Conservation (phyloP, 257 asterid genomes). For the Scutellaria minor region DNA sequence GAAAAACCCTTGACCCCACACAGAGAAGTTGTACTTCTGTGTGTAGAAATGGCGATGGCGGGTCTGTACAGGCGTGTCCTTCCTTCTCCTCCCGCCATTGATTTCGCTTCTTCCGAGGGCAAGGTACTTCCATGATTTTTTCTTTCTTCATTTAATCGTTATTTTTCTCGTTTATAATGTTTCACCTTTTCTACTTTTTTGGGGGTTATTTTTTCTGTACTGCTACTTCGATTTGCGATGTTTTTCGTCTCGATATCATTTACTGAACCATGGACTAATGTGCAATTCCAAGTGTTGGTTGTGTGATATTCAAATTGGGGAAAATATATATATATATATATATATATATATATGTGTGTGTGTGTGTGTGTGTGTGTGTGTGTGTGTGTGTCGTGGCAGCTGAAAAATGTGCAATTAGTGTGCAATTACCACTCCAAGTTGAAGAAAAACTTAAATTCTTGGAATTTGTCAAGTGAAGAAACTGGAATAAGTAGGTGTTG, state of each 20-base stretch:
- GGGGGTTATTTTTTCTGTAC: neutral
- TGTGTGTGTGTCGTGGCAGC: constrained; percentile 2
- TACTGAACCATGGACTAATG: constrained; percentile 14
- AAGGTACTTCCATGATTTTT: constrained; percentile 52
- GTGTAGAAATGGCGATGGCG: constrained; percentile 69
- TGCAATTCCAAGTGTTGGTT: constrained; percentile 7
- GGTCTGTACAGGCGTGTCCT: constrained; percentile 83
- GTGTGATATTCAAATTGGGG: constrained; percentile 16
- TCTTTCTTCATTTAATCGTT: neutral
- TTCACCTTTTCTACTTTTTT: constrained; percentile 11
- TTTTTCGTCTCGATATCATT: neutral
- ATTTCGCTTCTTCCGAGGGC: constrained; percentile 88
- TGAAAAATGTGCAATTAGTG: neutral
- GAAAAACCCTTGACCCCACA: constrained; percentile 31
- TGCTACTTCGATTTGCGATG: neutral
- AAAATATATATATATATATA: neutral
- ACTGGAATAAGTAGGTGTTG: neutral
- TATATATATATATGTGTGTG: too few species aligned
- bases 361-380: too few species aligned
- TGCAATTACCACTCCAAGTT: neutral
- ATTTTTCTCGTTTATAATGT: neutral
- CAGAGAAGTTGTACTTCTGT: neutral
- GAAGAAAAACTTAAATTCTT: neutral
- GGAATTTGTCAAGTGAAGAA: constrained; percentile 9
- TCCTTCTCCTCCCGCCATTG: constrained; percentile 91